Base-by-base conservation (phyloP, 2,329 filamentous ascomycete genomes). In the Colletotrichum echinochloae region DNA sequence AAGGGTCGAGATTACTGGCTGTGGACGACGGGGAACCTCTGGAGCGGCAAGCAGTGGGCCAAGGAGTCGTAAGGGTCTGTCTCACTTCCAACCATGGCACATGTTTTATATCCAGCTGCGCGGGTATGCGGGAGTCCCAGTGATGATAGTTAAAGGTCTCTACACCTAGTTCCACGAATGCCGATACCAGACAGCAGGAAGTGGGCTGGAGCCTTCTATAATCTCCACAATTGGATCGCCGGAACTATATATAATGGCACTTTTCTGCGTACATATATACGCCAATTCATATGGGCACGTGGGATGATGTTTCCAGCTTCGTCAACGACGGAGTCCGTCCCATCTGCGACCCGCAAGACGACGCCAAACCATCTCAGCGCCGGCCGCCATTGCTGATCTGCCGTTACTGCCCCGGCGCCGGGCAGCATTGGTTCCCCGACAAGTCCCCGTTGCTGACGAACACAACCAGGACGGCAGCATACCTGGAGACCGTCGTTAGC, bases 1-100 rank as follows among this genome's bases (percentile, higher is more conserved):
- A 87, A 87, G 74, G 84, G 85, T 1, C 76, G 84, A 23, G 83
- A 87, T 71, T 86, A 86, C 71, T 88, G 84, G 83, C 65, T 87
- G 35, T 85, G 84, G 83, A 86, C 83, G 12, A 84, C 82, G 1
- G 81, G 76, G 0, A 74, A 74, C 5, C 65, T 87, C 18, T 88
- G 86, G 86, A 86, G 77, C 76, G 86, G 85, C 20, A 83, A 83
- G 65, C 83, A 86, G 59, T 88, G 84, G 84, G 78, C 76, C 11
- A 86, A 86, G 74, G 81, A 84, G 73, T 72, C 73, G 9, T 80
- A 59, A 78, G 4, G 6, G n/a, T 7, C 3, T 28, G 48, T 49
- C 48, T 28, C 23, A 28, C 14, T 49, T 49, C 12, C 5, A 18
- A 28, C 18, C 48, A 18, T 16, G 8, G 23, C 14, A 18, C 23